Evolutionary conservation across 192 early-diverging fungal species (phyloP).

Genomic region (Globomyces pollinis-pini): DNA sequence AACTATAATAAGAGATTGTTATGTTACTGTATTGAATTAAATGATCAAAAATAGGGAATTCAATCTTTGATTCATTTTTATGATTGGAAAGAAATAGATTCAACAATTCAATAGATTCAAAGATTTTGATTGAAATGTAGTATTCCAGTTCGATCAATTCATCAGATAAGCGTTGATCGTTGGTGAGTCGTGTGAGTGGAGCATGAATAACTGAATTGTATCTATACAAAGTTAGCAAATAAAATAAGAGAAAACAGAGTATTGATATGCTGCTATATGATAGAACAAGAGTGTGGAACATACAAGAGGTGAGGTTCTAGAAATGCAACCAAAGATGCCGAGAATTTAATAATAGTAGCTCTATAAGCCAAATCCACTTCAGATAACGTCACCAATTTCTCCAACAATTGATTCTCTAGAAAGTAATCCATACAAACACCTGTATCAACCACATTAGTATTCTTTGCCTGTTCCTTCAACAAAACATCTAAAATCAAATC

Average conservation of each 20-base stretch:
- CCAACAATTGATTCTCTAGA: constrained; percentile 72
- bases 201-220: constrained; percentile 5
- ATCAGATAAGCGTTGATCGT: constrained; percentile 27
- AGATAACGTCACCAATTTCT: constrained; percentile 67
- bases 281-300: constrained; percentile 79
- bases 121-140: constrained; percentile 71
- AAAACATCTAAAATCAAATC: constrained; percentile 3
- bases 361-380: constrained; percentile 74
- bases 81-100: constrained; percentile 69
- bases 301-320: constrained; percentile 79
- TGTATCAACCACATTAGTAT: constrained; percentile 2
- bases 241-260: constrained; percentile 21
- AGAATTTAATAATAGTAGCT: constrained; percentile 35
- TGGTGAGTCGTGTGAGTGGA: not conserved
- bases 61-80: constrained; percentile 16
- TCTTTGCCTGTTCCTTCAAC: constrained; percentile 6
- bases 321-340: constrained; percentile 74
- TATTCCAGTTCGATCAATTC: constrained; percentile 67
- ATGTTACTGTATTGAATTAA: constrained; percentile 50
- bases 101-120: constrained; percentile 62
- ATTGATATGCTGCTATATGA: constrained; percentile 32
- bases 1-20: constrained; percentile 42
- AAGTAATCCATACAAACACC: constrained; percentile 1
- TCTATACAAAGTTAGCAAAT: not conserved
- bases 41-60: constrained; percentile 80